These are phyloP conservation scores for Wallemia mellicola DNA, from an alignment of 1,284 basidiomycete genomes.

Conservation along the genomic window DNA sequence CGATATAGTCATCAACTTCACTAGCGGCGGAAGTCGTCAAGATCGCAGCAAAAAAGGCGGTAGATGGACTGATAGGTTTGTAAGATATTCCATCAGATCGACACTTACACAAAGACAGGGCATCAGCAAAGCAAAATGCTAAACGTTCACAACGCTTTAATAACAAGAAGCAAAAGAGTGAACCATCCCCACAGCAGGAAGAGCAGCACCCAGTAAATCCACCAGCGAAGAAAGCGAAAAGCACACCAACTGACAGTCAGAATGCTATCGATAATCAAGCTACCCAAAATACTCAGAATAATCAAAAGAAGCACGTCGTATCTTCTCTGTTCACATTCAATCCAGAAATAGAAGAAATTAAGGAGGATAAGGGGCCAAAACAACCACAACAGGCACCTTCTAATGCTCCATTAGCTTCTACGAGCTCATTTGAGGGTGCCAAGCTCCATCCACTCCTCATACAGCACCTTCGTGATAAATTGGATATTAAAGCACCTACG, in stretches of 20 bases:
- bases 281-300: neutral
- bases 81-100: conserved; percentile 2
- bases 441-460: conserved; percentile 55
- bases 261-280: neutral
- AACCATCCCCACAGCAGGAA: neutral
- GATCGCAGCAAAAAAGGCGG: conserved; percentile 29
- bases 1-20: neutral
- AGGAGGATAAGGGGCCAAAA: conserved; percentile 7
- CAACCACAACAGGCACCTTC: conserved; percentile 10
- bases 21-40: conserved; percentile 11
- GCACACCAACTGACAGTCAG: neutral
- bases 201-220: neutral
- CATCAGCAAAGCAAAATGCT: neutral
- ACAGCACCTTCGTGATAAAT: conserved; percentile 46
- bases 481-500: conserved; percentile 61
- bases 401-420: conserved; percentile 13
- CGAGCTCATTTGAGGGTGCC: conserved; percentile 39
- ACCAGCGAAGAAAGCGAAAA: neutral
- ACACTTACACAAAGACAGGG: neutral
- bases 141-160: neutral
- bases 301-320: conserved; percentile 32
- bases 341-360: conserved; percentile 23
- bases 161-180: neutral
- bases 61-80: conserved; percentile 54
- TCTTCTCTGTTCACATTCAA: conserved; percentile 74